Percentiles rank a stretch among this genome's conserved stretches.
These are phyloP conservation scores for Penicillium canariense DNA, from an alignment of 495 filamentous ascomycete species.

Conservation along the genomic window DNA sequence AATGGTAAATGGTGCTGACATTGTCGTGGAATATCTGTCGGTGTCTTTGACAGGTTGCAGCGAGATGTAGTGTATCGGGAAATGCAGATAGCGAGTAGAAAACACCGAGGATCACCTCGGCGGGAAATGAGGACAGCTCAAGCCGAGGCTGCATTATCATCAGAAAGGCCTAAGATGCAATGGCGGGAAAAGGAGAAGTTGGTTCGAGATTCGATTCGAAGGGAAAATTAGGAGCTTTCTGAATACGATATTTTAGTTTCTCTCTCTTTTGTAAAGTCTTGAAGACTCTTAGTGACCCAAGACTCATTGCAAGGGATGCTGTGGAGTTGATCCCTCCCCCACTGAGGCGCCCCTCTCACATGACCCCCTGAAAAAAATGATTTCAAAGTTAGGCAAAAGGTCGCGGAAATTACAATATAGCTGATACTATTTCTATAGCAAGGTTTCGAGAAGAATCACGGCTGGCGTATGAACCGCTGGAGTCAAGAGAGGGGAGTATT, in stretches of 20 bases:
- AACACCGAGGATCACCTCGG: not conserved
- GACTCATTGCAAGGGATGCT: not conserved
- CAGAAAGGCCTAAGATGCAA: too few relatives aligned
- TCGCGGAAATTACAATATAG: too few relatives aligned
- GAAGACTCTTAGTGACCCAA: not conserved
- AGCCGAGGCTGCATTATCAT: not conserved
- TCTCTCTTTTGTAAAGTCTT: not conserved
- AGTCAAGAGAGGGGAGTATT: too few relatives aligned
- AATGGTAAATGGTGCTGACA: not conserved
- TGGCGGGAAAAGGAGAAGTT: not conserved
- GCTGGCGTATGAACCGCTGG: too few relatives aligned
- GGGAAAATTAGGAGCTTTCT: not conserved
- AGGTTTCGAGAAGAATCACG: too few relatives aligned
- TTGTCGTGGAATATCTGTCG: not conserved
- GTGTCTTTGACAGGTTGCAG: not conserved
- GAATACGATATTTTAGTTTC: not conserved
- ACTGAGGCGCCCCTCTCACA: not conserved
- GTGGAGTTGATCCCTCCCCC: not conserved
- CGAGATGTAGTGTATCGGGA: not conserved
- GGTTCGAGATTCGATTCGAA: not conserved
- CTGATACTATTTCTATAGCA: too few relatives aligned
- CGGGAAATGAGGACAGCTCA: not conserved
- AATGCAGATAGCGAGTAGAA: not conserved
- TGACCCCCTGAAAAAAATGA: not conserved
- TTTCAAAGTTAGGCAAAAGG: too few relatives aligned